These are phyloP conservation scores for Monilinia fructicola DNA, from an alignment of 2,329 filamentous ascomycete species.

Conservation along the genomic window DNA sequence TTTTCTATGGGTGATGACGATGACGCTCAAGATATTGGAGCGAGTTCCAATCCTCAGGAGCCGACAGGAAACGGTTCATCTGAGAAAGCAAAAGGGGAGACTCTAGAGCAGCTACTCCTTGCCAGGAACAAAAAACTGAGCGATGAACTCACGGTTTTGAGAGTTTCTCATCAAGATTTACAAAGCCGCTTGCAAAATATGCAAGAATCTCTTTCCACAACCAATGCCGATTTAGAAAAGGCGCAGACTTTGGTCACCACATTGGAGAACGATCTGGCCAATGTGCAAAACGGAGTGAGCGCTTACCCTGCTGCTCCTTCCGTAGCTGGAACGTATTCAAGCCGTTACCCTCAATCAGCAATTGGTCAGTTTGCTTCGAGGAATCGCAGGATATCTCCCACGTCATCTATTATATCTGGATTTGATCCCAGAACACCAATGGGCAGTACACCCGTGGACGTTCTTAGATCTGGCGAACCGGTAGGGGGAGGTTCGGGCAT, in stretches of 20 bases:
- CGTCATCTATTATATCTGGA: constrained; percentile 97
- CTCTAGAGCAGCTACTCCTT: constrained; percentile 84
- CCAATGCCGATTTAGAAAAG: constrained; percentile 83
- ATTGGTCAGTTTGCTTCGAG: constrained; percentile 43
- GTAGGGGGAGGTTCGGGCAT: constrained; percentile 81
- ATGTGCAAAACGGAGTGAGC: constrained; percentile 81
- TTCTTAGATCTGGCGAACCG: constrained; percentile 60
- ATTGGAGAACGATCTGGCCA: constrained; percentile 87
- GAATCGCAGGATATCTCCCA: constrained; percentile 77
- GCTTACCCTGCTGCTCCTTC: constrained; percentile 87
- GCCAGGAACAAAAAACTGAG: constrained; percentile 95
- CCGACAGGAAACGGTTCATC: constrained; percentile 49
- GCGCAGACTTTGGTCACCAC: constrained; percentile 82
- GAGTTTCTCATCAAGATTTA: constrained; percentile 91
- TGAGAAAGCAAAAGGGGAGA: constrained; percentile 67
- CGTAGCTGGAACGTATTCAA: constrained; percentile 86
- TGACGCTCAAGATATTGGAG: constrained; percentile 49
- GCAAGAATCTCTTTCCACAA: constrained; percentile 78
- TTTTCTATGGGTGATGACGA: constrained; percentile 90
- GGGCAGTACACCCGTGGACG: constrained; percentile 52
- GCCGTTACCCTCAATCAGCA: constrained; percentile 72
- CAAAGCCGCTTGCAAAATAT: constrained; percentile 76
- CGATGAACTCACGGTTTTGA: constrained; percentile 87
- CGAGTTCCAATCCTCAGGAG: constrained; percentile 34
- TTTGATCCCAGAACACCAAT: constrained; percentile 68